A percentile compares a stretch with the other conserved stretches of the same genome.
Evolutionary conservation across 306 rosid genomes (phyloP).

Genomic region (Prunus mume): DNA sequence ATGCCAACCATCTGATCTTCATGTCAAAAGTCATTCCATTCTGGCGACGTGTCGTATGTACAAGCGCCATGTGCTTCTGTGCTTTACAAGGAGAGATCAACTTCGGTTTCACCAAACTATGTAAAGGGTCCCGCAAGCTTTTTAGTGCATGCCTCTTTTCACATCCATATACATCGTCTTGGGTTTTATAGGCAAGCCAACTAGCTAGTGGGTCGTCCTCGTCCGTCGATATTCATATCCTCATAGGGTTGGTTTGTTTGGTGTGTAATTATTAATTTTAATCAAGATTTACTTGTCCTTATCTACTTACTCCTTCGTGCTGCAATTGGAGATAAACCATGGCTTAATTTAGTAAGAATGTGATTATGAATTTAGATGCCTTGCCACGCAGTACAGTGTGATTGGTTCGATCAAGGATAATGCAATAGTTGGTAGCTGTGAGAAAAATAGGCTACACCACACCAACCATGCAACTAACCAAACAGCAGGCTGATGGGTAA

Average conservation of each 20-base stretch:
- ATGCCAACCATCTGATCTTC: constrained; percentile 14
- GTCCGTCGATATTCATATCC: background rate
- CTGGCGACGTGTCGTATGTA: constrained; percentile 21
- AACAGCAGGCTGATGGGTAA: background rate
- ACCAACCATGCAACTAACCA: background rate
- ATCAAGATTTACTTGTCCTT: background rate
- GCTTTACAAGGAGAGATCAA: constrained; percentile 15
- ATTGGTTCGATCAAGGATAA: background rate
- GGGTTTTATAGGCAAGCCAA: background rate
- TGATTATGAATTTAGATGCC: background rate
- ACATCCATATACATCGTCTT: background rate
- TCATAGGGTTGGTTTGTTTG: background rate
- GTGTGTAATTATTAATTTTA: background rate
- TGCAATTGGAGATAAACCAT: background rate
- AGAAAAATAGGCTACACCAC: background rate
- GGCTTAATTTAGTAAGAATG: background rate
- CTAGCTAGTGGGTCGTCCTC: too few species aligned
- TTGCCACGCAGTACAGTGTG: background rate
- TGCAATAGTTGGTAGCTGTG: background rate
- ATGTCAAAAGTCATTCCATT: constrained; percentile 22
- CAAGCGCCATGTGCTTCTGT: background rate
- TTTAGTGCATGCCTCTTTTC: background rate
- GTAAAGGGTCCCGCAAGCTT: constrained; percentile 1
- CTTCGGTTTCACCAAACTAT: constrained; percentile 33
- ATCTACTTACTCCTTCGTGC: background rate